A percentile compares a stretch with the other conserved stretches of the same genome.
Conservation (phyloP, 345 rosid genomes). For the Fremontodendron californicum region DNA sequence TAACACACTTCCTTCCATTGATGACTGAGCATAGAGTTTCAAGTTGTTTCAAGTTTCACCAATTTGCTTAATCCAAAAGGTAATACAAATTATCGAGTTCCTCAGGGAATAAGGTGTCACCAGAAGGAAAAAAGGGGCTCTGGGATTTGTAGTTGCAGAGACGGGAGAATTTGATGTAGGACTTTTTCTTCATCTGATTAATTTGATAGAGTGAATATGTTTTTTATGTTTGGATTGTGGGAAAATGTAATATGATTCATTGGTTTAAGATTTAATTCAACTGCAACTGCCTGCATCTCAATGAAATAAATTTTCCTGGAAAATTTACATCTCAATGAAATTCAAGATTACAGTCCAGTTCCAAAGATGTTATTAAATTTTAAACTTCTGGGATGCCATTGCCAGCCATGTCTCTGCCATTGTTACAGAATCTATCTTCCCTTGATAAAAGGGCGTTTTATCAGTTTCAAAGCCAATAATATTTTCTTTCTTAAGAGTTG, state of each 20-base stretch:
- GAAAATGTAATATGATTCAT: not conserved
- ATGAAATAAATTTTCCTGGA: not conserved
- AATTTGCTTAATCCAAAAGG: not conserved
- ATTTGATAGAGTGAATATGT: not conserved
- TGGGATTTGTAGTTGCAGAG: not conserved
- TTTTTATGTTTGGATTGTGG: not conserved
- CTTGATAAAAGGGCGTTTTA: too few species aligned
- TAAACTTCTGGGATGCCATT: too few species aligned
- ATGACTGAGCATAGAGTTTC: constrained; percentile 20
- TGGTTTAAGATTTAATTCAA: not conserved
- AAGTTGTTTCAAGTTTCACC: not conserved
- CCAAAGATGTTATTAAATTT: too few species aligned
- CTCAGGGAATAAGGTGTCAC: not conserved
- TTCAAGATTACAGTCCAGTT: too few species aligned
- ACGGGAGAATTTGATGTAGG: not conserved
- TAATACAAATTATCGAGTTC: not conserved
- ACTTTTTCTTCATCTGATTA: not conserved
- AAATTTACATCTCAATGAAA: not conserved
- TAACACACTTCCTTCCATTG: constrained; percentile 37
- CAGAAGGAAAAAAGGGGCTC: not conserved
- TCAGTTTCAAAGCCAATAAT: too few species aligned
- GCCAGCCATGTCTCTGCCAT: not conserved
- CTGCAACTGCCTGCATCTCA: not conserved
- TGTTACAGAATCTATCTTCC: too few species aligned
- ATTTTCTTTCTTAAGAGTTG: too few species aligned